Percentiles rank a stretch among this genome's conserved stretches.
phyloP scores from a whole-genome alignment of 176 grass and related monocot species.

The Chloris gayana region DNA sequence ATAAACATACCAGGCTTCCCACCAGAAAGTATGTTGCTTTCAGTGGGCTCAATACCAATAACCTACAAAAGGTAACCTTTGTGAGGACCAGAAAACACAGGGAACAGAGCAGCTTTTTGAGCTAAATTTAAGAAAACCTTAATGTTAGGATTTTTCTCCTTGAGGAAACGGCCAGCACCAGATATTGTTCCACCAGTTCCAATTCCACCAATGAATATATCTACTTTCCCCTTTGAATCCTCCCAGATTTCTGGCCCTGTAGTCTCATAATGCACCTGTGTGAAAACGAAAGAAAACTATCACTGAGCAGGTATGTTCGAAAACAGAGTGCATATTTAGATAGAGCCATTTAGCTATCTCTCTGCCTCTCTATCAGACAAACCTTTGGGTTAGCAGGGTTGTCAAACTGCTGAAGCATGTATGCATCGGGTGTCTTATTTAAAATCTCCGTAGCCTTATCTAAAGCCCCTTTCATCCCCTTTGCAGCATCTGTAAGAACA shows the following conservation, averaged over 20 bases:
- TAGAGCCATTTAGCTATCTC: not conserved
- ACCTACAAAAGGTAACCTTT: constrained; percentile 48
- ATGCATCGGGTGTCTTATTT: constrained; percentile 75
- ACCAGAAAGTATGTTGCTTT: constrained; percentile 93
- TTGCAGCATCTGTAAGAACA: constrained; percentile 84
- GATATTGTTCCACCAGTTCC: constrained; percentile 95
- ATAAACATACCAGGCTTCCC: constrained; percentile 84
- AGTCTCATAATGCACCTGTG: constrained; percentile 90
- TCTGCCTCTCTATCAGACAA: not conserved
- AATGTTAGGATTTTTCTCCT: constrained; percentile 88
- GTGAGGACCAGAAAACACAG: constrained; percentile 22
- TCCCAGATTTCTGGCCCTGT: constrained; percentile 99
- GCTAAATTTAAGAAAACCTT: constrained; percentile 54
- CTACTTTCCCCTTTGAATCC: constrained; percentile 91
- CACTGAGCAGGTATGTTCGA: not conserved
- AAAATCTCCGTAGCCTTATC: constrained; percentile 93
- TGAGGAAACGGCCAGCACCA: constrained; percentile 78
- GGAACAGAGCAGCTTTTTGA: constrained; percentile 18
- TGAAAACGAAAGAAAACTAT: constrained; percentile 28
- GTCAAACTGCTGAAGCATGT: constrained; percentile 97
- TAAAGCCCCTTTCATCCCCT: constrained; percentile 94
- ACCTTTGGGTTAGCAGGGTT: constrained; percentile 98
- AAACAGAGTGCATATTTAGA: constrained; percentile 13
- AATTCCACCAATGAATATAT: constrained; percentile 92
- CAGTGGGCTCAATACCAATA: constrained; percentile 91